Percentiles rank a stretch among this genome's conserved stretches.
Conservation (phyloP, 2,329 filamentous ascomycete genomes). For the Cordyceps pruinosa region DNA sequence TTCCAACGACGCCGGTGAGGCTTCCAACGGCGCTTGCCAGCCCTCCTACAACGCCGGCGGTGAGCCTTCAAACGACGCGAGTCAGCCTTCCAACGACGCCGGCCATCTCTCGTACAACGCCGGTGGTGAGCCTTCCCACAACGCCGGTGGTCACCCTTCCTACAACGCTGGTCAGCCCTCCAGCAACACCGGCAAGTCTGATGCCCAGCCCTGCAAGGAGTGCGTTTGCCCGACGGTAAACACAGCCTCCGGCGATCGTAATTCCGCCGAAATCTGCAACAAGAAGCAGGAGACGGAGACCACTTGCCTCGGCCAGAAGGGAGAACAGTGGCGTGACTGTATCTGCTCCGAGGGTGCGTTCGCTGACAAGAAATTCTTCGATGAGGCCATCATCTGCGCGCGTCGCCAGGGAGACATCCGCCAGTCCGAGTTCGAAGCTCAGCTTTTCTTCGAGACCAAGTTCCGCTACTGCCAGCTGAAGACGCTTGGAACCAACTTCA, state of each 20-base stretch:
- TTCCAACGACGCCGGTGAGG: too few species aligned
- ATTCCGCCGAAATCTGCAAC: background rate
- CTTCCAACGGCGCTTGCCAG: too few species aligned
- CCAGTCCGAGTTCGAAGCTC: background rate
- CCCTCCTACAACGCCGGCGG: too few species aligned
- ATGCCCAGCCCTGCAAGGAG: background rate
- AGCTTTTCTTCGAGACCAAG: background rate
- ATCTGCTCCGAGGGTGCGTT: background rate
- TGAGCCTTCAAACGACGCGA: too few species aligned
- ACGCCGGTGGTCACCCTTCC: too few species aligned
- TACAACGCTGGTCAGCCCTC: too few species aligned
- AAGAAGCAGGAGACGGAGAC: background rate
- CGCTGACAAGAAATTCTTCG: background rate
- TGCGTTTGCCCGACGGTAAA: background rate
- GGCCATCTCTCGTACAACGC: too few species aligned
- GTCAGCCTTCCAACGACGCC: too few species aligned
- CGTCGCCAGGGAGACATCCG: background rate
- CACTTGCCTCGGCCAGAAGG: background rate
- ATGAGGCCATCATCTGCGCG: background rate
- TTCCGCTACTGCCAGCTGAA: background rate
- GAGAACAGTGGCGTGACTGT: background rate
- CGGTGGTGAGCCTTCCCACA: too few species aligned
- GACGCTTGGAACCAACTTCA: background rate
- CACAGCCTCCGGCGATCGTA: background rate
- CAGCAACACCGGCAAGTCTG: background rate